Percentiles rank a stretch among this genome's conserved stretches.
Conservation (phyloP, 116 monocot genomes). For the Iris pallida region DNA sequence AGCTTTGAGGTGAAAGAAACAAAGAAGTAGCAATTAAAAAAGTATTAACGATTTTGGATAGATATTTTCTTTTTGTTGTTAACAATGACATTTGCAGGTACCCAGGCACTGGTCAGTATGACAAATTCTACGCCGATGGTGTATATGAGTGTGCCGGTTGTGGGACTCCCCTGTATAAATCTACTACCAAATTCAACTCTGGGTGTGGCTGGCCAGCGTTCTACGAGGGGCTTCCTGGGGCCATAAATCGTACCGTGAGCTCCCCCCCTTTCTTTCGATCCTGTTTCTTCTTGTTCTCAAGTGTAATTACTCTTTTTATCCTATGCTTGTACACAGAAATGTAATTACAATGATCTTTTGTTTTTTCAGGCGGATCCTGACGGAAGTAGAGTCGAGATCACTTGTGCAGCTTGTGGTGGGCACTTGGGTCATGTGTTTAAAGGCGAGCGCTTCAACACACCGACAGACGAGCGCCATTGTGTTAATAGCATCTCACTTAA, state of each 20-base stretch:
- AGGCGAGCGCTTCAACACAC: slow-evolving; percentile 49
- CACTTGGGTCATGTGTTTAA: slow-evolving; percentile 60
- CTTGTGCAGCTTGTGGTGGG: slow-evolving; percentile 44
- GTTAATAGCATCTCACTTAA: slow-evolving; percentile 59
- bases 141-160: slow-evolving; percentile 49
- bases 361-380: slow-evolving; percentile 49
- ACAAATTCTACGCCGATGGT: slow-evolving; percentile 39
- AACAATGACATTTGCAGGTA: slow-evolving; percentile 14
- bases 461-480: slow-evolving; percentile 52
- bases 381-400: slow-evolving; percentile 44
- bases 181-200: slow-evolving; percentile 48
- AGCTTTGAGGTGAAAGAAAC: too few relatives aligned
- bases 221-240: slow-evolving; percentile 54
- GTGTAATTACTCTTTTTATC: not conserved
- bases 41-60: too few relatives aligned
- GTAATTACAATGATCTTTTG: not conserved
- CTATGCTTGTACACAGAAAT: too few relatives aligned
- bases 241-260: slow-evolving; percentile 39
- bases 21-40: too few relatives aligned
- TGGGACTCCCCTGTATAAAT: slow-evolving; percentile 50
- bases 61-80: too few relatives aligned
- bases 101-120: slow-evolving; percentile 45
- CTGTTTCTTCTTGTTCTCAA: not conserved
- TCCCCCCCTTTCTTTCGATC: not conserved
- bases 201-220: slow-evolving; percentile 68